These are phyloP conservation scores for Suillus tomentosus DNA, from an alignment of 768 basidiomycete species.

Conservation along the genomic window DNA sequence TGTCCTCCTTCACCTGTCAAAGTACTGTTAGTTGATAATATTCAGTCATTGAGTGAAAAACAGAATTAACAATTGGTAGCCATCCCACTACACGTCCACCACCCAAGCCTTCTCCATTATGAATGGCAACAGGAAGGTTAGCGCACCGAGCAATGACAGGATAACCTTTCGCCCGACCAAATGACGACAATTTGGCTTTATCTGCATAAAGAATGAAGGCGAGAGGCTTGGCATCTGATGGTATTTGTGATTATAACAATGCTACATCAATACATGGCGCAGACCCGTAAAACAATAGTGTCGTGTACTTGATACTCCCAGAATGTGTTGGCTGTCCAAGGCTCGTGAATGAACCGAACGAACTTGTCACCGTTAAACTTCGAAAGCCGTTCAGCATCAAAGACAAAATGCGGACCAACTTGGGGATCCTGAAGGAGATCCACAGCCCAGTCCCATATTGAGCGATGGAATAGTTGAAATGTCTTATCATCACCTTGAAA, in stretches of 20 bases:
- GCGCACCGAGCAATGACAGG: conserved; percentile 36
- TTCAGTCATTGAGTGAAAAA: neutral
- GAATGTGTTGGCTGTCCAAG: conserved; percentile 38
- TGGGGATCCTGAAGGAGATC: conserved; percentile 31
- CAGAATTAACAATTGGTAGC: conserved; percentile 37
- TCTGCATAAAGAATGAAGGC: conserved; percentile 42
- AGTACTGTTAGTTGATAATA: neutral
- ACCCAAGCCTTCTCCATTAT: conserved; percentile 37
- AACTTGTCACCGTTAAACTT: conserved; percentile 31
- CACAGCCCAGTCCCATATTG: conserved; percentile 31
- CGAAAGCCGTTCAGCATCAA: conserved; percentile 34
- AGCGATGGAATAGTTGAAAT: conserved; percentile 24
- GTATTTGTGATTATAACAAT: neutral
- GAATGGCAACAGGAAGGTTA: conserved; percentile 33
- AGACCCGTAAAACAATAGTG: neutral
- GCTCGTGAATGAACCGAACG: conserved; percentile 35
- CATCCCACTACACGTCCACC: conserved; percentile 40
- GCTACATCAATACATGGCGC: neutral
- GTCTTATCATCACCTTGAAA: conserved; percentile 16
- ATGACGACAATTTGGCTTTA: conserved; percentile 40
- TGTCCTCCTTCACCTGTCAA: conserved; percentile 12
- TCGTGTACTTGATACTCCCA: conserved; percentile 40
- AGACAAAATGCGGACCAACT: conserved; percentile 28
- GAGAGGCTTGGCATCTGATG: conserved; percentile 26
- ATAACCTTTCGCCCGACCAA: conserved; percentile 40